Base-by-base conservation (phyloP, 352 stramenopile species). In the Thraustotheca clavata region DNA sequence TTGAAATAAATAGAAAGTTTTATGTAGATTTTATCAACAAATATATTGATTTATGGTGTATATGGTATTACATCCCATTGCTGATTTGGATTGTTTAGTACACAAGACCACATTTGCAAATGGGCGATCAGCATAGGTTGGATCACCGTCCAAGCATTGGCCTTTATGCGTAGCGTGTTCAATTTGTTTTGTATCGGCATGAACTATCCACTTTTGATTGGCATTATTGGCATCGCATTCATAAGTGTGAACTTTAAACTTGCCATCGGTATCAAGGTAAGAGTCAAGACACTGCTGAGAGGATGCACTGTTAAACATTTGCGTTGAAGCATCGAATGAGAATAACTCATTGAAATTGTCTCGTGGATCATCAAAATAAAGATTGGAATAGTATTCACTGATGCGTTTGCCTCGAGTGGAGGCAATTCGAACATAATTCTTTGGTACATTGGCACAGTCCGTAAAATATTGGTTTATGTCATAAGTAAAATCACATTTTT, bases 201-300 rank as follows among this genome's bases (percentile, higher is more conserved):
- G 69, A 47, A 77, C 85, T 34, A n/a, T 73, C 80, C 80, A 87
- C 32, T 72, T 70, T 67, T 89, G 77, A 68, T 89, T 89, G 33
- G 12, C 47, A 50, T 89, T 79, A 12, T 57, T 59, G 8, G 68
- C 57, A 22, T 85, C 76, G 68, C 80, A 89, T 14, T 35, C 27
- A 57, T 77, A 89, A 31, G 73, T 72, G 71, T 87, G 80, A 34
- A 89, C 76, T 14, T 20, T 20, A 38, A 39, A 60, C 2, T 12
- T 38, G 1, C 7, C 32, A 22, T 31, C 16, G 33, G 9, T n/a
- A 1, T 7, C 20, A n/a, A n/a, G n/a, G 12, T 60, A 60, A 34
- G 29, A 34, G n/a, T 60, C 50, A 18, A 60, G 29, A 26, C 50
- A 60, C 12, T 60, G 34, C 3, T 26, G 22, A 31, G 31, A 35